Base-by-base conservation (phyloP, 768 basidiomycete species). In the Hortiboletus flavorubellus region DNA sequence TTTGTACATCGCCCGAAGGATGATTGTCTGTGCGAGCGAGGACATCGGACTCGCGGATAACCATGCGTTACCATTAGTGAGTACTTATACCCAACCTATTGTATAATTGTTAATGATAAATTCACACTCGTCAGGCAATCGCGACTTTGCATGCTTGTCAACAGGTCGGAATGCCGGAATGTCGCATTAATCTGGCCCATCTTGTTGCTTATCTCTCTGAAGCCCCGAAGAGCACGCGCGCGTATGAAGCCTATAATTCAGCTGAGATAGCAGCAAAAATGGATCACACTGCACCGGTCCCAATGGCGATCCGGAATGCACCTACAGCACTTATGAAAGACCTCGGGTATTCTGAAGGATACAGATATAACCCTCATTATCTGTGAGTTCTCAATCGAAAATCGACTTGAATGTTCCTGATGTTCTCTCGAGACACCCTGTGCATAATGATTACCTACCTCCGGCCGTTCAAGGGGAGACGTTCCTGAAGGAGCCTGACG, bases 31-130 rank as follows among this genome's bases (percentile, higher is more conserved):
- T 60, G 91, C 92, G 3, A 89, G 88, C 59, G 92, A 94, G 68
- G 92, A 94, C 65, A 81, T 94, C 39, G 91, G 92, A 0, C 72
- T 91, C 8, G 91, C 90, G 29, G 88, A 93, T 69, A 78, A 76
- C 39, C 79, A 84, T n/a, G 89, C 88, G 0, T 75, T 94, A 10
- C 87, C 89, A 9, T 71, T 92, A 59, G 89, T 86, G 54, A 54
- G 81, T 49, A 37, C 45, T 53, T 23, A 31, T 29, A 16, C 26
- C 12, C 4, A 11, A 26, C 14, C 3, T 45, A 12, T 15, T 41
- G 64, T 8, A 63, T 67, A 45, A 66, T 37, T 3, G 34, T 14
- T 51, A 6, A 43, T 47, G 8, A 29, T n/a, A 23, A 18, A 30
- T 53, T 40, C 51, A n/a, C 7, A n/a, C 21, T 7, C 30, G 5